A percentile compares a stretch with the other conserved stretches of the same genome.
These are phyloP conservation scores for Botrytis elliptica DNA, from an alignment of 2,329 filamentous ascomycete genomes.

Conservation along the genomic window DNA sequence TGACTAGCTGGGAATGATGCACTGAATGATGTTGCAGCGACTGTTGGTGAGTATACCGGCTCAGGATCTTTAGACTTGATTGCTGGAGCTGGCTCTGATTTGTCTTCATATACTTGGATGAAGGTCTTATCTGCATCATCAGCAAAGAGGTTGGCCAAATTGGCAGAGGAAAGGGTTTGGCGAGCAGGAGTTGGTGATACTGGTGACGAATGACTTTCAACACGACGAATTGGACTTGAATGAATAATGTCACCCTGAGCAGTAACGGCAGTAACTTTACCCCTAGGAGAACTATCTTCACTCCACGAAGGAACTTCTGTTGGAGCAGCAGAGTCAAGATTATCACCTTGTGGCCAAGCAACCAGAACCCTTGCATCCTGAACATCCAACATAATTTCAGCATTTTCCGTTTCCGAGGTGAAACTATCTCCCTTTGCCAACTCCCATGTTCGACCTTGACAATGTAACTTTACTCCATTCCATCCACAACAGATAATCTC, in stretches of 20 bases:
- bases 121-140: constrained; percentile 46
- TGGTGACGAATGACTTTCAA: constrained; percentile 66
- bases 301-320: constrained; percentile 67
- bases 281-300: constrained; percentile 50
- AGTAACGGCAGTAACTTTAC: constrained; percentile 44
- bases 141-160: constrained; percentile 39
- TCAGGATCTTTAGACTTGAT: constrained; percentile 24
- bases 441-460: constrained; percentile 82
- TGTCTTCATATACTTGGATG: constrained; percentile 75
- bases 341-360: constrained; percentile 72
- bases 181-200: constrained; percentile 64
- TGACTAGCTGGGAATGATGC: constrained; percentile 29
- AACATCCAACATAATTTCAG: constrained; percentile 93
- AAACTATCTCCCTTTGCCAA: constrained; percentile 86
- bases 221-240: constrained; percentile 58
- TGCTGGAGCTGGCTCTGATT: constrained; percentile 50
- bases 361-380: constrained; percentile 88
- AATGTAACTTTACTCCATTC: constrained; percentile 94
- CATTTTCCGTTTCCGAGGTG: constrained; percentile 80
- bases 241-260: constrained; percentile 47
- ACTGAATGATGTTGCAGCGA: constrained; percentile 33
- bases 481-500: constrained; percentile 91
- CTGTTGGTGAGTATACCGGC: constrained; percentile 32
- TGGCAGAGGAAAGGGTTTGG: constrained; percentile 26
- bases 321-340: constrained; percentile 43